A percentile compares a stretch with the other conserved stretches of the same genome.
Evolutionary conservation across 1,284 basidiomycete species (phyloP).

Genomic region (Trichosporon coremiiforme): DNA sequence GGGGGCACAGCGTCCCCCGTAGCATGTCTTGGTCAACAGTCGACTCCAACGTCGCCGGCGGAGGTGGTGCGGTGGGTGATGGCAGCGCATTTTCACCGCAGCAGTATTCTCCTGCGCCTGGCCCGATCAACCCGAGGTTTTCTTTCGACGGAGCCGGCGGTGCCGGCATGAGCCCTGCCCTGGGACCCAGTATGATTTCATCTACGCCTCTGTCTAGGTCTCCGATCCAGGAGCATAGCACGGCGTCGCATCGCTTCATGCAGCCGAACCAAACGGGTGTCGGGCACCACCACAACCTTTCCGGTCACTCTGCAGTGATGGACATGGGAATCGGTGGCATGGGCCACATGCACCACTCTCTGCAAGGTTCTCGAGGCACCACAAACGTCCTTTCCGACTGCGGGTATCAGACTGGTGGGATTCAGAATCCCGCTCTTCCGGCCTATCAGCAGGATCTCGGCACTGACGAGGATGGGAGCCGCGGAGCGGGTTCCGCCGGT

Average conservation of each 20-base stretch:
- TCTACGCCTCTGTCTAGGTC: constrained; percentile 5
- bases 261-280: background rate
- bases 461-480: background rate
- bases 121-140: background rate
- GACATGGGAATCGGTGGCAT: constrained; percentile 15
- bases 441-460: background rate
- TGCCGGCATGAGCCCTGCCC: background rate
- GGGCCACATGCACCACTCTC: constrained; percentile 2
- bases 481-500: constrained; percentile 22
- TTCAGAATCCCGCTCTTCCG: background rate
- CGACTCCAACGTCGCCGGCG: background rate
- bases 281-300: background rate
- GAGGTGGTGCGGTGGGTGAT: background rate
- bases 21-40: constrained; percentile 11
- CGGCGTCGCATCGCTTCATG: background rate
- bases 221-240: constrained; percentile 12
- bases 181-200: background rate
- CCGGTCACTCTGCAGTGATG: background rate
- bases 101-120: background rate
- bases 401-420: background rate
- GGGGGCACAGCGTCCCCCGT: background rate
- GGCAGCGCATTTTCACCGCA: constrained; percentile 2
- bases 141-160: background rate
- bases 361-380: constrained; percentile 1
- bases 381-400: background rate